Percentiles rank a stretch among this genome's conserved stretches.
Conservation (phyloP, 352 stramenopile genomes). For the Pythium insidiosum region DNA sequence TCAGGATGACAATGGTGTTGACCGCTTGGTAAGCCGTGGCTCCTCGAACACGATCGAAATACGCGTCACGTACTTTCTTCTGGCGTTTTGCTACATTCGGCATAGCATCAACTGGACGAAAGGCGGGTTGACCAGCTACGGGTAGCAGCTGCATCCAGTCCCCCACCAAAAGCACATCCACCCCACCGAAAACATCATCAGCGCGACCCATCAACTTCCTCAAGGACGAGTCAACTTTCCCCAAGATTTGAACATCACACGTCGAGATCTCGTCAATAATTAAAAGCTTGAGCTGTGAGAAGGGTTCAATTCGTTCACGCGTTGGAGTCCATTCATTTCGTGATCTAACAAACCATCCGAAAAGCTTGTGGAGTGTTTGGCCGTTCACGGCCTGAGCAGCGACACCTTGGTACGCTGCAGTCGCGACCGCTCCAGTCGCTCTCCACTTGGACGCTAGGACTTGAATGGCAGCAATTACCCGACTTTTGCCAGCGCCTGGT, state of each 20-base stretch:
- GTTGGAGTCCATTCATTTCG: constrained; percentile 5
- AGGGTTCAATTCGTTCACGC: constrained; percentile 3
- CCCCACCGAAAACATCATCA: constrained; percentile 5
- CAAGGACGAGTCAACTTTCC: constrained; percentile 5
- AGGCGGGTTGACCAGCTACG: constrained; percentile 12
- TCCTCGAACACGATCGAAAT: background rate
- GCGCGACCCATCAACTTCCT: background rate
- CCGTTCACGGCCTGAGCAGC: background rate
- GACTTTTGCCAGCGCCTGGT: constrained; percentile 14
- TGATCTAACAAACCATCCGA: constrained; percentile 7
- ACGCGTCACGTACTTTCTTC: background rate
- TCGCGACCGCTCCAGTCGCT: constrained; percentile 3
- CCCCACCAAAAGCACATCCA: constrained; percentile 18
- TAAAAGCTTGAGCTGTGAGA: constrained; percentile 6
- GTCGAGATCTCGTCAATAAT: constrained; percentile 15
- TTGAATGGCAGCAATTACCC: constrained; percentile 11
- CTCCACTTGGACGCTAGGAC: constrained; percentile 5
- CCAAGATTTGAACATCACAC: constrained; percentile 5
- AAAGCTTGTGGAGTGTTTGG: constrained; percentile 5
- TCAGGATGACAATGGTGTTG: constrained; percentile 1
- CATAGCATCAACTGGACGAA: too few relatives aligned
- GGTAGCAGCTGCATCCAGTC: constrained; percentile 22
- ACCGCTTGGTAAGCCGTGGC: background rate
- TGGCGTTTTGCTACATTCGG: background rate
- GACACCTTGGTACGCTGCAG: constrained; percentile 1